Base-by-base conservation (phyloP, 768 basidiomycete species). In the Pholiota conissans region DNA sequence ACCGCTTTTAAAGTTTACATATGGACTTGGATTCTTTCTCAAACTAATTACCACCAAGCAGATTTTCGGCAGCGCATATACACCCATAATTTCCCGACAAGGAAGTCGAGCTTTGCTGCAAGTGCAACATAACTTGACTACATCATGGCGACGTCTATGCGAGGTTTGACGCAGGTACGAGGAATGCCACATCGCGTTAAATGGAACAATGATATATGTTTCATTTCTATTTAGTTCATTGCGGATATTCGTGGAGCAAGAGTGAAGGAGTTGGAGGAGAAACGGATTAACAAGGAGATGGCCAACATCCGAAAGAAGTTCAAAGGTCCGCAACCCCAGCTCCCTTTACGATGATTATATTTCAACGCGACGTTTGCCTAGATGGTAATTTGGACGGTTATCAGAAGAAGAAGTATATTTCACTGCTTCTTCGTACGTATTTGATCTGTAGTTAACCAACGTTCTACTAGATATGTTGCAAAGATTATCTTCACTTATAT, bases 401-500 rank as follows among this genome's bases (percentile, higher is more conserved):
- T 74, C 92, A 93, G 75, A 93, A 91, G 79, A 93, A 94, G 78
- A 94, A 95, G 91, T 91, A 65, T 72, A 82, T 68, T 14, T 20
- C 27, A 18, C 29, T 20, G n/a, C 11, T 16, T 18, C 30, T 48
- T 26, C 50, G 14, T 24, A 20, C n/a, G 34, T 30, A 11, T 53
- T 0, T 24, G 6, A 26, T 29, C 16, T 18, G 55, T 48, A 8
- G 16, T 30, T 55, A 32, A 37, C 55, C 49, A 26, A 49, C 45
- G 42, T 30, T 42, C 35, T 16, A 42, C 16, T 58, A 92, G 91
- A 86, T 98, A 97, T 81, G 93, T 98, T 40, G 92, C 95, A 57
- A 98, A 99, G 78, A 95, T 99, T 66, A 90, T 98, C 59, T 99
- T 98, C 79, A 98, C 97, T 5, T 98, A 98, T 68, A 99, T 99